Conservation (phyloP, 805 yeast species). For the Ogataea neopini region DNA sequence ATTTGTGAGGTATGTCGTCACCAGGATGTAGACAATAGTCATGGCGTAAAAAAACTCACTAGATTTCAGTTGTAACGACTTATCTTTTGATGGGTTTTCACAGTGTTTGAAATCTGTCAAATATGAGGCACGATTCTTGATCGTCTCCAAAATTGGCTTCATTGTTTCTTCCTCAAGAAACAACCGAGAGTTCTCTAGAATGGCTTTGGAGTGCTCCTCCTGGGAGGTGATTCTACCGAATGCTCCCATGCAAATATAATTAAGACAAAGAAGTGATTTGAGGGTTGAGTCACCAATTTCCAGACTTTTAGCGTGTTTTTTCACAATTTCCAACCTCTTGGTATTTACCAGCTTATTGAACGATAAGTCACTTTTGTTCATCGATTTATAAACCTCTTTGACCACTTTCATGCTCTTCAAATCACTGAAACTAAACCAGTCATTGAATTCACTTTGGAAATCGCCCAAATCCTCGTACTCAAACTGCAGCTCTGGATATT, state of each 20-base stretch:
- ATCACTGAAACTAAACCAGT: conserved; percentile 40
- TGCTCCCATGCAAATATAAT: conserved; percentile 34
- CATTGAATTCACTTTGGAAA: conserved; percentile 41
- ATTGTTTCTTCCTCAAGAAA: conserved; percentile 22
- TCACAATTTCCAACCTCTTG: not conserved
- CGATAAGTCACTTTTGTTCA: not conserved
- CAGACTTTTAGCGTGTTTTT: not conserved
- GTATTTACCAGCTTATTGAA: not conserved
- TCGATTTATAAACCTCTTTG: conserved; percentile 11
- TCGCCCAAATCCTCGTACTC: conserved; percentile 38
- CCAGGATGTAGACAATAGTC: conserved; percentile 30
- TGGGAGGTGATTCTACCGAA: conserved; percentile 26
- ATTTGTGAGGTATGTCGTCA: conserved; percentile 15
- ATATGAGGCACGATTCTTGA: conserved; percentile 13
- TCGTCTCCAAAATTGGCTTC: conserved; percentile 15
- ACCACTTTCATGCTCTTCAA: conserved; percentile 26
- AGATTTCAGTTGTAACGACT: conserved; percentile 21
- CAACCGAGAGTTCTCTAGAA: conserved; percentile 25
- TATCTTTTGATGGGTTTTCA: conserved; percentile 13
- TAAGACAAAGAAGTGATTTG: conserved; percentile 21
- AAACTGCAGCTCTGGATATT: conserved; percentile 47
- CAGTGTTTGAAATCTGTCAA: conserved; percentile 26
- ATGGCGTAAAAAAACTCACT: conserved; percentile 32
- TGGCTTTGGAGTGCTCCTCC: conserved; percentile 25
- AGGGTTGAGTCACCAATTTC: not conserved